Evolutionary conservation across 129 eudicot species (phyloP).

Genomic region (Escallonia rubra): DNA sequence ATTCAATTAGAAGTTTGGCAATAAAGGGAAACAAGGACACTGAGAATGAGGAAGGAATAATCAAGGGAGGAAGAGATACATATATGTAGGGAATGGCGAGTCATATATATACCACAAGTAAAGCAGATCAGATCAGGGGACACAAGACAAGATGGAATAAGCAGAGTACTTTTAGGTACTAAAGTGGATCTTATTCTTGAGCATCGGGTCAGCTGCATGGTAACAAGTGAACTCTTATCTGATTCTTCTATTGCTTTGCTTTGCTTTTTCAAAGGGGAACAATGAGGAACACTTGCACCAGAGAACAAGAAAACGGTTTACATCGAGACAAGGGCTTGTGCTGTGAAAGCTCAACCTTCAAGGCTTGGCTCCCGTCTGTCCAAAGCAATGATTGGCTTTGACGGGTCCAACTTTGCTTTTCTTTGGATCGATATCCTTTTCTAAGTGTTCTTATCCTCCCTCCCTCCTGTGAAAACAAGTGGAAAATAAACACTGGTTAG

Average conservation of each 20-base stretch:
- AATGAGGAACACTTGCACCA: not conserved
- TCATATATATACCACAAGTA: not conserved
- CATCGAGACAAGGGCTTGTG: not conserved
- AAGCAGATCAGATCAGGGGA: no score
- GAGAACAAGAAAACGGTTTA: constrained; percentile 15
- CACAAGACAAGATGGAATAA: not conserved
- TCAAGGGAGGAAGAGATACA: not conserved
- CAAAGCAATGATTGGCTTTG: constrained; percentile 39
- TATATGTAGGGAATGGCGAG: not conserved
- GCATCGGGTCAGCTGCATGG: constrained; percentile 12
- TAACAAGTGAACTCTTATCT: not conserved
- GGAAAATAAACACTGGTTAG: no score
- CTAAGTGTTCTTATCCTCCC: no score
- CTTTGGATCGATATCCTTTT: not conserved
- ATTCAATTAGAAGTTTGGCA: not conserved
- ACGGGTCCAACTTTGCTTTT: constrained; percentile 32
- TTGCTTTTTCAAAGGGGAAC: constrained; percentile 14
- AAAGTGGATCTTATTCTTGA: constrained; percentile 3
- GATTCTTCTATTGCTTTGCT: not conserved
- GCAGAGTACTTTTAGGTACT: not conserved
- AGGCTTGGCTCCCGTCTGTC: constrained; percentile 11
- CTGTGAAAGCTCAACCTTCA: constrained; percentile 13
- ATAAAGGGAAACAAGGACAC: not conserved
- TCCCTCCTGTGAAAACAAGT: no score
- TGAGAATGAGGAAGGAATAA: not conserved